A percentile compares a stretch with the other conserved stretches of the same genome.
phyloP scores from a whole-genome alignment of 352 stramenopile genomes.

The Peronospora belbahrii region DNA sequence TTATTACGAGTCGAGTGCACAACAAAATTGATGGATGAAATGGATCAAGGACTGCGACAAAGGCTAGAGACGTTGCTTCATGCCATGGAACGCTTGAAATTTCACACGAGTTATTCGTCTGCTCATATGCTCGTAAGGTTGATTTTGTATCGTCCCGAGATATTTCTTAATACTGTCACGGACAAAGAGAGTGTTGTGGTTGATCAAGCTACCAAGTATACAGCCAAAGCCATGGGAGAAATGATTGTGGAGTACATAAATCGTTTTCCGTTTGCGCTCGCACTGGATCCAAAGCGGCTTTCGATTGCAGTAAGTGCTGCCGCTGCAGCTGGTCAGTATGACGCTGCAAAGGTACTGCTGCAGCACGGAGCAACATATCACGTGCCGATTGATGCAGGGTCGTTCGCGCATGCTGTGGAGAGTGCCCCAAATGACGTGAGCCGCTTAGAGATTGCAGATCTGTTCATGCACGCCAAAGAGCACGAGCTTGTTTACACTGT shows the following conservation, averaged over 20 bases:
- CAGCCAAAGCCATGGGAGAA: constrained; percentile 15
- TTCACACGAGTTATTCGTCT: constrained; percentile 54
- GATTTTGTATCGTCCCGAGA: constrained; percentile 41
- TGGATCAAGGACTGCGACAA: constrained; percentile 19
- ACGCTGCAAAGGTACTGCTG: constrained; percentile 36
- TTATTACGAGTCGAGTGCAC: constrained; percentile 58
- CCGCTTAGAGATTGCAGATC: constrained; percentile 44
- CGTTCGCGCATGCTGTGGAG: constrained; percentile 57
- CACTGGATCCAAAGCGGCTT: constrained; percentile 41
- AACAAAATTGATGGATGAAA: constrained; percentile 28
- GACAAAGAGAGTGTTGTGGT: not conserved
- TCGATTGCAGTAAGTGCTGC: constrained; percentile 55
- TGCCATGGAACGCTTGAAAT: constrained; percentile 29
- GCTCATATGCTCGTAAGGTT: constrained; percentile 52
- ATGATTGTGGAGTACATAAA: constrained; percentile 46
- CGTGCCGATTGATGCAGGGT: constrained; percentile 45
- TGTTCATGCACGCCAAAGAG: constrained; percentile 53
- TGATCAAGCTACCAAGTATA: not conserved
- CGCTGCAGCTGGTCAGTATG: constrained; percentile 27
- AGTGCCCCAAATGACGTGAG: constrained; percentile 33
- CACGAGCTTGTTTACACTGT: constrained; percentile 44
- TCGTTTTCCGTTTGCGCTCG: constrained; percentile 31
- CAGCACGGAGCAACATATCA: constrained; percentile 29
- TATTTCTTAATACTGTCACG: constrained; percentile 27
- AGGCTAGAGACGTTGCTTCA: constrained; percentile 43